Evolutionary conservation across 805 yeast genomes (phyloP).

Genomic region (Candida saitoana): DNA sequence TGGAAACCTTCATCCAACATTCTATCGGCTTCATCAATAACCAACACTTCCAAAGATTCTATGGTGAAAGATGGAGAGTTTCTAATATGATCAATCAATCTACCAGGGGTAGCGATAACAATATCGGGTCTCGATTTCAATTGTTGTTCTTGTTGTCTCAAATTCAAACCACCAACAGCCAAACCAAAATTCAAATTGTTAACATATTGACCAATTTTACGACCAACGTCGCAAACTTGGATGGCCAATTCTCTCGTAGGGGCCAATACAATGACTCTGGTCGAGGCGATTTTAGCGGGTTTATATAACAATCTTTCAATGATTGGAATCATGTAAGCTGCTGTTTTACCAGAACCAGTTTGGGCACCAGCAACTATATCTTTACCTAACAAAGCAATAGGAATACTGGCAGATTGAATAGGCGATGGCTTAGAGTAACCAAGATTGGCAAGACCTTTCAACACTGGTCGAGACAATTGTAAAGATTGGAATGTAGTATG

Average conservation of each 20-base stretch:
- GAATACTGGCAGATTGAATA: constrained; percentile 89
- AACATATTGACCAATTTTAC: constrained; percentile 73
- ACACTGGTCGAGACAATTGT: constrained; percentile 82
- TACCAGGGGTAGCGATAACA: constrained; percentile 97
- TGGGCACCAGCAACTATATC: constrained; percentile 99
- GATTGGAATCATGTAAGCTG: constrained; percentile 95
- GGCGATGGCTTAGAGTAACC: constrained; percentile 91
- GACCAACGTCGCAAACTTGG: constrained; percentile 93
- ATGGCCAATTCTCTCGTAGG: constrained; percentile 98
- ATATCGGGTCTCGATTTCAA: constrained; percentile 90
- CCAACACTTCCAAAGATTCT: constrained; percentile 86
- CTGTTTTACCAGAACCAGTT: constrained; percentile 99
- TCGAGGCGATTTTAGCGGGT: constrained; percentile 79
- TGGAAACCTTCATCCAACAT: constrained; percentile 99
- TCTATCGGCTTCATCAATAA: constrained; percentile 97
- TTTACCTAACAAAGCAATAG: constrained; percentile 88
- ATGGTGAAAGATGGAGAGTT: constrained; percentile 91
- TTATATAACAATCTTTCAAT: constrained; percentile 87
- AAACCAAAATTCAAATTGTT: constrained; percentile 79
- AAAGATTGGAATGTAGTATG: constrained; percentile 71
- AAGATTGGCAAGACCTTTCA: constrained; percentile 74
- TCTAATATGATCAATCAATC: constrained; percentile 94
- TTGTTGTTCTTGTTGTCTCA: constrained; percentile 94
- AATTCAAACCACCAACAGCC: constrained; percentile 96
- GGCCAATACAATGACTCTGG: constrained; percentile 84